Evolutionary conservation across 768 basidiomycete species (phyloP).

Genomic region (Dentipellis sp.): DNA sequence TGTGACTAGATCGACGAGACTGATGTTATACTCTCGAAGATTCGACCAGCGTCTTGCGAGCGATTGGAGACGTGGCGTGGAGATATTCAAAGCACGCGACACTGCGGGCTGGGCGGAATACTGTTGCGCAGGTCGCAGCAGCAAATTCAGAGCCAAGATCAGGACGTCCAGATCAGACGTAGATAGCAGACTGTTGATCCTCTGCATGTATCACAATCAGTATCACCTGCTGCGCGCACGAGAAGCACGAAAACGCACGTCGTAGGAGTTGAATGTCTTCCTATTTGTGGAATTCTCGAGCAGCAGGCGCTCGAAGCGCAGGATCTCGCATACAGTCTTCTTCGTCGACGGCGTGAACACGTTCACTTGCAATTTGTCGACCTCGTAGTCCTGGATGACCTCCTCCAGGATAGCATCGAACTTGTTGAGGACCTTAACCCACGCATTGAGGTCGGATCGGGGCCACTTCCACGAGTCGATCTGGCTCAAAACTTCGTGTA

Average conservation of each 20-base stretch:
- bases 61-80: conserved; percentile 69
- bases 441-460: conserved; percentile 91
- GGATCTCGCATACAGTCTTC: conserved; percentile 67
- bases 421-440: conserved; percentile 93
- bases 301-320: conserved; percentile 81
- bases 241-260: conserved; percentile 51
- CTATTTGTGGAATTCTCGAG: conserved; percentile 97
- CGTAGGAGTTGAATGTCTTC: conserved; percentile 93
- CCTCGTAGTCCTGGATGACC: conserved; percentile 73
- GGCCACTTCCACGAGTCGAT: conserved; percentile 91
- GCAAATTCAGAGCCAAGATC: conserved; percentile 70
- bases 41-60: conserved; percentile 82
- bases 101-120: conserved; percentile 85
- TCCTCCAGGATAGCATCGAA: conserved; percentile 86
- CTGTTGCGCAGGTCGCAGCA: conserved; percentile 91
- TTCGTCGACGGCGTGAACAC: conserved; percentile 71
- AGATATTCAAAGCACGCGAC: conserved; percentile 74
- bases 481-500: conserved; percentile 54
- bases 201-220: conserved; percentile 35
- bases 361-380: conserved; percentile 77
- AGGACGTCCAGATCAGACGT: conserved; percentile 88
- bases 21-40: conserved; percentile 70
- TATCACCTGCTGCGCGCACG: not conserved
- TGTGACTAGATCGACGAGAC: conserved; percentile 64
- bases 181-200: conserved; percentile 79